Evolutionary conservation across 768 basidiomycete genomes (phyloP).

Genomic region (Trichaptum fuscoviolaceum): DNA sequence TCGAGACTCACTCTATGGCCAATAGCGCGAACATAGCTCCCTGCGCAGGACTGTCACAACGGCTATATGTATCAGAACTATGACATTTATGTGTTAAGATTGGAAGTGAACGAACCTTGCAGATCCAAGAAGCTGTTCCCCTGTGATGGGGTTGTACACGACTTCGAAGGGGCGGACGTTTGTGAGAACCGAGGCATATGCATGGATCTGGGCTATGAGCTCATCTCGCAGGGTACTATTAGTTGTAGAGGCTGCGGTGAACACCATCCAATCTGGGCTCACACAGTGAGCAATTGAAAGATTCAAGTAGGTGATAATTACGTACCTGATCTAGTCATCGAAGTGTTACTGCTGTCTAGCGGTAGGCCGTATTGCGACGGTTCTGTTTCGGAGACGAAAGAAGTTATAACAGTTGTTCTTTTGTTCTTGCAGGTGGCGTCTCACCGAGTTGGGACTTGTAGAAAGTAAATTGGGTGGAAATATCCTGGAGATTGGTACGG

Average conservation of each 20-base stretch:
- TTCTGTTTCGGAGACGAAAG: neutral
- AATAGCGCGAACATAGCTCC: no score
- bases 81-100: no score
- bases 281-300: no score
- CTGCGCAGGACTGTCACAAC: no score
- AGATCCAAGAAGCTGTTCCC: neutral
- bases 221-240: conserved; percentile 37
- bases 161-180: no score
- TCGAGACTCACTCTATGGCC: neutral
- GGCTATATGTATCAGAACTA: no score
- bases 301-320: no score
- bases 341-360: neutral
- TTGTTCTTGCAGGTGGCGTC: neutral
- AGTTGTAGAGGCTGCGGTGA: conserved; percentile 48
- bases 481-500: neutral
- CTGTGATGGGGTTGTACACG: no score
- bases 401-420: neutral
- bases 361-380: neutral
- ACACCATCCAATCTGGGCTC: conserved; percentile 50
- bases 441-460: neutral
- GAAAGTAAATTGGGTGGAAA: neutral
- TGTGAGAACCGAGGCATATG: no score
- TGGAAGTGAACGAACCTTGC: neutral
- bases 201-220: no score
- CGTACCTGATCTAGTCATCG: neutral